Conservation (phyloP, 805 yeast species). For the Candida coleopterorum region DNA sequence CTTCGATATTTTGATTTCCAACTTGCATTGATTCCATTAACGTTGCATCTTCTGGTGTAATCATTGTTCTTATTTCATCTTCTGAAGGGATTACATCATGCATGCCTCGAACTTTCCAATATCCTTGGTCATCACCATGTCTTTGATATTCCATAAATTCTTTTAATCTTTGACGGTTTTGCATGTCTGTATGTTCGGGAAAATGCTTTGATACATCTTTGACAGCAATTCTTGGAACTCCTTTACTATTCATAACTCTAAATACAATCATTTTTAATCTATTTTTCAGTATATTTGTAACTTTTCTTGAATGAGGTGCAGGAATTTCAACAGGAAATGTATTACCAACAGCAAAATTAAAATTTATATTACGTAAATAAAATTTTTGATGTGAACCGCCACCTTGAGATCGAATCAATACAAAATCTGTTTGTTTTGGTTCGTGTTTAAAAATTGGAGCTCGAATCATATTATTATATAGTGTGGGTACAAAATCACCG, state of each 20-base stretch:
- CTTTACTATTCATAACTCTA: conserved; percentile 73
- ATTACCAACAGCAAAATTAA: conserved; percentile 85
- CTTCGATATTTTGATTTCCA: conserved; percentile 82
- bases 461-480: conserved; percentile 84
- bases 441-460: conserved; percentile 94
- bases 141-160: conserved; percentile 98
- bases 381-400: conserved; percentile 69
- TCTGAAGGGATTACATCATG: conserved; percentile 61
- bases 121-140: conserved; percentile 90
- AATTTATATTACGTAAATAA: conserved; percentile 63
- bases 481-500: conserved; percentile 89
- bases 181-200: conserved; percentile 97
- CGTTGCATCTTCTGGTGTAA: conserved; percentile 86
- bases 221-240: conserved; percentile 70
- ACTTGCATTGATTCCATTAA: conserved; percentile 87
- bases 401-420: conserved; percentile 75
- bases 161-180: conserved; percentile 88
- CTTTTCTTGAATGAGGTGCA: conserved; percentile 95
- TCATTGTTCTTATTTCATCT: conserved; percentile 74
- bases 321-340: conserved; percentile 93
- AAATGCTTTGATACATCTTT: conserved; percentile 87
- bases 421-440: conserved; percentile 69
- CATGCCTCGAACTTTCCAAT: conserved; percentile 73
- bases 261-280: conserved; percentile 91
- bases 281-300: conserved; percentile 87